Evolutionary conservation across 148 eudicot genomes (phyloP), one percentile per base, ranked within the genome.

Genomic region (Hydrangea macrophylla): DNA sequence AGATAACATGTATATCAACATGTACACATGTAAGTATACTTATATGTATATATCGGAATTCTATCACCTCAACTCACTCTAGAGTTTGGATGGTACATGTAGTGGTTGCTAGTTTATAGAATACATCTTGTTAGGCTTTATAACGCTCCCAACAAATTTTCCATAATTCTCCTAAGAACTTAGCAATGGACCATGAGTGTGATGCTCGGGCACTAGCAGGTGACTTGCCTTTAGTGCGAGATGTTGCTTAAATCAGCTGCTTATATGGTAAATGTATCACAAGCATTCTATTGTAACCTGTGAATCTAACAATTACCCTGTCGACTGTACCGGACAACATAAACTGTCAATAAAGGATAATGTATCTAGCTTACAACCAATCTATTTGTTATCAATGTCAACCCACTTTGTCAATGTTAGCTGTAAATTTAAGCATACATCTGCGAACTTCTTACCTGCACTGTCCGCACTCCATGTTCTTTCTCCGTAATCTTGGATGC

Each of bases 381-480:
- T 27, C 15, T 28, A 15, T 42, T 17, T 23, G 32, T 3, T 28
- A 12, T 20, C 15, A 17, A 10, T 48, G 55, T 48, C 51, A 6
- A 8, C 61, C 10, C 58, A 59, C 22, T 64, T 40, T 48, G 32
- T 39, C 22, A 13, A 31, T 20, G 7, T 33, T n/a, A 30, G 40
- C 28, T 50, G 28, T 6, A 17, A 48, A 66, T 33, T 53, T 66
- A 3, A 51, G 44, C 45, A 32, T 28, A n/a, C 66, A 26, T 64
- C 56, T 51, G 22, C 26, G 65, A 40, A 35, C 32, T 60, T 58
- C 13, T 51, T 53, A 8, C 23, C 44, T 33, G 7, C 40, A 33
- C 18, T 20, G 39, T 59, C 24, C 25, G 20, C 5, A 1, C 11
- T 2, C 4, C 13, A 24, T 55, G 55, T 30, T 1, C 22, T 11